A percentile compares a stretch with the other conserved stretches of the same genome.
These are phyloP conservation scores for Fomitopsis pulvina DNA, from an alignment of 768 basidiomycete species.

Conservation along the genomic window DNA sequence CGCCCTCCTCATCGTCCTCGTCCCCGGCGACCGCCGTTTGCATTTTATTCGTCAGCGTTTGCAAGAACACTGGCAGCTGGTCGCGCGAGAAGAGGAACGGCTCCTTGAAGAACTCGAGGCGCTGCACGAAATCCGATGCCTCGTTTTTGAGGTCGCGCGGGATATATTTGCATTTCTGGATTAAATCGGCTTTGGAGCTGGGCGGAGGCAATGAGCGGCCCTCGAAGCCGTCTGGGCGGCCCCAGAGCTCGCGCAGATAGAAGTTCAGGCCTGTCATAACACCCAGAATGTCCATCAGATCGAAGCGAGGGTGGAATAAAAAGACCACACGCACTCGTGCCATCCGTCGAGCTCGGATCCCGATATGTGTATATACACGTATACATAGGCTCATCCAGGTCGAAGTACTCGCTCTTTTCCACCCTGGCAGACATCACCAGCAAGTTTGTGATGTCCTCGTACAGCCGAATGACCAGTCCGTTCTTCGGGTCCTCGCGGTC, in stretches of 20 bases:
- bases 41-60: conserved; percentile 50
- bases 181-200: conserved; percentile 27
- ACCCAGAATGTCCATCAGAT: background rate
- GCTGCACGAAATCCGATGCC: conserved; percentile 43
- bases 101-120: conserved; percentile 52
- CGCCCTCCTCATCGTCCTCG: conserved; percentile 24
- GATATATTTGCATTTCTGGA: conserved; percentile 49
- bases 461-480: conserved; percentile 58
- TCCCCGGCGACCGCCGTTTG: conserved; percentile 28
- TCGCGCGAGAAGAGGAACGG: conserved; percentile 63
- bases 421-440: conserved; percentile 59
- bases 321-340: conserved; percentile 3
- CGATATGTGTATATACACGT: conserved; percentile 58
- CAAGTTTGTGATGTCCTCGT: conserved; percentile 83
- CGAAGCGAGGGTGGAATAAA: background rate
- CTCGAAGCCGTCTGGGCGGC: background rate
- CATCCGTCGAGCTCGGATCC: background rate
- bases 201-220: background rate
- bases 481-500: conserved; percentile 50
- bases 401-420: conserved; percentile 32
- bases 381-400: conserved; percentile 54
- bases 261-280: conserved; percentile 53
- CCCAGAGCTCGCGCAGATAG: conserved; percentile 17
- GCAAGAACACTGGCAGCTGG: conserved; percentile 63
- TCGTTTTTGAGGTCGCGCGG: conserved; percentile 65